A percentile compares a stretch with the other conserved stretches of the same genome.
Conservation (phyloP, 208 protist species). For the Borovskyia barvae region DNA sequence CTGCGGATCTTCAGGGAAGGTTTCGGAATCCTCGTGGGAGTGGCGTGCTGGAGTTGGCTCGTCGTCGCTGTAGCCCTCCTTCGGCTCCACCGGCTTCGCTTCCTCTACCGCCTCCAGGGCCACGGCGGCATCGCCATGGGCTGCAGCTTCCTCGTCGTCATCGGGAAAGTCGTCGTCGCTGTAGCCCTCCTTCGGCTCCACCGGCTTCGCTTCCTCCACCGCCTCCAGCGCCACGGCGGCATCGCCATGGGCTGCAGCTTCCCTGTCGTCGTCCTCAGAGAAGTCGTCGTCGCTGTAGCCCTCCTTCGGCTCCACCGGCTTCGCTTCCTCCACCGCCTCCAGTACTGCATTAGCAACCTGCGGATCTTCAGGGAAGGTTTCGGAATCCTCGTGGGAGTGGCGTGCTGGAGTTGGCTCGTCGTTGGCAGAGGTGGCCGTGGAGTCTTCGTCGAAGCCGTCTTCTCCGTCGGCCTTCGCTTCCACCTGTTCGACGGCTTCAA, state of each 20-base stretch:
- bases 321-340: neutral
- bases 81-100: no score
- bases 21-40: constrained; percentile 3
- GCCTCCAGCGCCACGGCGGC: neutral
- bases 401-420: neutral
- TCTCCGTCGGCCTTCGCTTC: neutral
- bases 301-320: neutral
- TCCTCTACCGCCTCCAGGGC: neutral
- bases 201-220: constrained; percentile 6
- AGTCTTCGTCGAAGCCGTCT: neutral
- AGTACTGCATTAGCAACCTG: neutral
- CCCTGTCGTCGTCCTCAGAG: no score
- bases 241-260: no score
- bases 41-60: neutral
- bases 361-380: no score
- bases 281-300: constrained; percentile 7
- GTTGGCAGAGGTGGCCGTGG: neutral
- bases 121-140: neutral
- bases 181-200: neutral
- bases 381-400: constrained; percentile 1
- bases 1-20: neutral
- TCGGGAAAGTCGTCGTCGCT: neutral
- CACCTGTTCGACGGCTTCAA: neutral
- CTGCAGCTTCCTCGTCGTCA: neutral
- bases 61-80: constrained; percentile 1